Base-by-base conservation (phyloP, 148 eudicot species). In the Selenicereus undatus region DNA sequence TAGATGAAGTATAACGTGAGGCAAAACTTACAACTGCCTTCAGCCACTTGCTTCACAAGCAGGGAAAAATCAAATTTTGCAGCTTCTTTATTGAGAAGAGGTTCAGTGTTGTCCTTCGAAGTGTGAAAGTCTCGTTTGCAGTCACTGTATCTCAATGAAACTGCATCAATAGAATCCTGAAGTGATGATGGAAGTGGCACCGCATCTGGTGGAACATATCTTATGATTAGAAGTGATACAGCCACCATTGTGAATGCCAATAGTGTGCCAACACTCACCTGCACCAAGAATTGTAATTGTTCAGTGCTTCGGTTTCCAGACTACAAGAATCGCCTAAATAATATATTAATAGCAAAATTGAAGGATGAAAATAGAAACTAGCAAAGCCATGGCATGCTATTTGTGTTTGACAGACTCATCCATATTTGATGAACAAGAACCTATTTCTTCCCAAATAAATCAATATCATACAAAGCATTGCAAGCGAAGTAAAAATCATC, bases 261-360 rank as follows among this genome's bases (percentile, higher is more conserved):
- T 81, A 91, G 85, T 36, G 94, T 91, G 60, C 94, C 94, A 65
- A 88, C 92, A 81, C 92, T 91, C 78, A 91, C 94, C 92, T 91
- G 88, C 79, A 81, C 52, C 65, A 54, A 11, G 52, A 87, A 77
- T 62, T 17, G 65, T 26, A 79, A 80, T 5, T 36, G 65, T 22
- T 85, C 65, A 82, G 72, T 14, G 43, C 21, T 52, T 81, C 32
- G 12, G 42, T 81, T 42, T 64, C 36, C 26, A 66, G 29, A 70
- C 64, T 10, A 42, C 27, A n/a, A 66, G 73, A 71, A 51, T 2
- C 75, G 21, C 29, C 27, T 42, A 78, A 18, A 29, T n/a, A 43
- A 76, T 6, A 48, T 45, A 72, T n/a, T 36, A 39, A 62, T 36
- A 42, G n/a, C 74, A 29, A 74, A 68, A 66, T 39, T 32, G 42